phyloP scores from a whole-genome alignment of 495 filamentous ascomycete species.

The Trichoderma gamsii region DNA sequence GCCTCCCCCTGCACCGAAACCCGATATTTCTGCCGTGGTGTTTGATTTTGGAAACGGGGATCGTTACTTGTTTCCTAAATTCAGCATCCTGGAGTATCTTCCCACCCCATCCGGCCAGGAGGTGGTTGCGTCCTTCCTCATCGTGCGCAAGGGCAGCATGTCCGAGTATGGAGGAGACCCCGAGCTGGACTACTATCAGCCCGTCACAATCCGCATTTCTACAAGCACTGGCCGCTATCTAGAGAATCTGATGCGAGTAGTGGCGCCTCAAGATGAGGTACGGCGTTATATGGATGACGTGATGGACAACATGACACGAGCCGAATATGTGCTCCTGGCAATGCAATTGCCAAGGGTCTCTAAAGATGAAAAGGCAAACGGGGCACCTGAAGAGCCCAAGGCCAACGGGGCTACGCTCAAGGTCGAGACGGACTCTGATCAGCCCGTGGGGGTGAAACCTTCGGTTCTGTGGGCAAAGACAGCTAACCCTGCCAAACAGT shows the following conservation, averaged over 20 bases:
- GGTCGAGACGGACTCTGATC: slow-evolving; percentile 18
- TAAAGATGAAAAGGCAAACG: slow-evolving; percentile 21
- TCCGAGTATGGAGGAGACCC: slow-evolving; percentile 48
- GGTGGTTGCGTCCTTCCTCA: slow-evolving; percentile 59
- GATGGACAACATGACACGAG: slow-evolving; percentile 68
- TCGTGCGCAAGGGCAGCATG: slow-evolving; percentile 54
- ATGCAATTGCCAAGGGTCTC: slow-evolving; percentile 55
- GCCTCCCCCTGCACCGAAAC: slow-evolving; percentile 45
- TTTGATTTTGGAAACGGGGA: slow-evolving; percentile 88
- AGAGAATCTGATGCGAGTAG: slow-evolving; percentile 68
- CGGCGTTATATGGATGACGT: slow-evolving; percentile 74
- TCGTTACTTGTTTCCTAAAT: slow-evolving; percentile 82
- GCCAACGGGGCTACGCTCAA: slow-evolving; percentile 22
- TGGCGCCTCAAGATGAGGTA: slow-evolving; percentile 73
- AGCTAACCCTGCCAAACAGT: neutral
- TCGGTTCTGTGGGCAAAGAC: slow-evolving; percentile 35
- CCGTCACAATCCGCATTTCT: slow-evolving; percentile 74
- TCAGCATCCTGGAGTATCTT: slow-evolving; percentile 72
- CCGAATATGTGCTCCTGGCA: slow-evolving; percentile 61
- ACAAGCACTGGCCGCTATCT: slow-evolving; percentile 57
- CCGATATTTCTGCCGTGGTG: slow-evolving; percentile 65
- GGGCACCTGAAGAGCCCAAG: slow-evolving; percentile 19
- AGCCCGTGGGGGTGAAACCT: slow-evolving; percentile 21
- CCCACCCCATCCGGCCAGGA: slow-evolving; percentile 34
- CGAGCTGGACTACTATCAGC: slow-evolving; percentile 76